Base-by-base conservation (phyloP, 2,329 filamentous ascomycete genomes). In the Teratosphaeria epicoccoides region DNA sequence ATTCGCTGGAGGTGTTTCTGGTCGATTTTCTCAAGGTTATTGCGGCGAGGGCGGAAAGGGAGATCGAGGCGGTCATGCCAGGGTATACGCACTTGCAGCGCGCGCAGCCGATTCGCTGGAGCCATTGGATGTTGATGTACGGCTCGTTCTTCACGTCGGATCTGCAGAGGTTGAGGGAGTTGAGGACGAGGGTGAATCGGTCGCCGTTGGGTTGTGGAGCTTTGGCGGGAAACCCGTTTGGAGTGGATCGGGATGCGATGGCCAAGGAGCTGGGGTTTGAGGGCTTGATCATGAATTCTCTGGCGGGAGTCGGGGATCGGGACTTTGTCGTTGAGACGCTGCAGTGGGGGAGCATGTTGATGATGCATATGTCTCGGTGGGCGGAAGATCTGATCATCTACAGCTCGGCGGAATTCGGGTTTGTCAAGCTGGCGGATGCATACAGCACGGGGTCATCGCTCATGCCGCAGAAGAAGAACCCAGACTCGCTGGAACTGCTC, bases 11-110 rank as follows among this genome's bases (percentile, higher is more conserved):
- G 61, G 68, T 61, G 29, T 81, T 83, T 61, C 76, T 95, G 4
- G 74, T 81, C 43, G 77, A 80, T 50, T 79, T 95, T 59, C 73
- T 95, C 40, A 75, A 80, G 62, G 84, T 89, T 46, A 80, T 83
- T 12, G 77, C 82, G 29, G 72, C 74, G 46, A 79, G 87, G 24
- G 86, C 88, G 1, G 85, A 88, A 75, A 70, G 74, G 29, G 86
- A 93, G 62, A 82, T 90, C 57, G 83, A 87, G 59, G 76, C 81
- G 57, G 68, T 94, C 63, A 93, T 95, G 85, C 88, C 88, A 1
- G 87, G 87, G 2, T 95, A 95, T 71, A 94, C 88, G 12, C 88
- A 95, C 70, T 72, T 93, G 29, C 88, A 95, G 71, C 83, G 87
- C 49, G 87, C 87, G 3, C 80, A 87, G 70, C 87, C 88, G 1